phyloP scores from a whole-genome alignment of 176 grass and related monocot species.

The Tillandsia fasciculata region DNA sequence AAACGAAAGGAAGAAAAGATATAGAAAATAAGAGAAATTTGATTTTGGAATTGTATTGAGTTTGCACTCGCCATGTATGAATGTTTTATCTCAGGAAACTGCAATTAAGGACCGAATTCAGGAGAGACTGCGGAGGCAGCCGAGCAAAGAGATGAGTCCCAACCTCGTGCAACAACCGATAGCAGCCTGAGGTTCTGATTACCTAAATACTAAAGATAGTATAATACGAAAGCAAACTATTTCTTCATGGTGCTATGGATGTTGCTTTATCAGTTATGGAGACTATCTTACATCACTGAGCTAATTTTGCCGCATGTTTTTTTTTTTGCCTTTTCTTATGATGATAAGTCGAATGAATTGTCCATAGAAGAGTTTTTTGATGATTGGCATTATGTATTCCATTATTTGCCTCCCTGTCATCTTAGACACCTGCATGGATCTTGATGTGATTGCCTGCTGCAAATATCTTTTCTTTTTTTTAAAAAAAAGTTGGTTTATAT shows the following conservation, averaged over 20 bases:
- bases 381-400: slow-evolving; percentile 22
- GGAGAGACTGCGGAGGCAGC: slow-evolving; percentile 58
- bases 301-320: no score
- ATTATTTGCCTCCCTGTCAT: no score
- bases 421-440: no score
- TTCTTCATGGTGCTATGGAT: not conserved
- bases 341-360: slow-evolving; percentile 11
- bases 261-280: no score
- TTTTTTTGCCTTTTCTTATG: no score
- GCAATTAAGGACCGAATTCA: slow-evolving; percentile 94
- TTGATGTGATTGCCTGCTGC: no score
- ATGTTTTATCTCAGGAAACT: slow-evolving; percentile 48
- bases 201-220: slow-evolving; percentile 3
- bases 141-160: slow-evolving; percentile 43
- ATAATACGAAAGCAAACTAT: not conserved
- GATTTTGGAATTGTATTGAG: no score
- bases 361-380: slow-evolving; percentile 38
- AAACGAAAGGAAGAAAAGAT: no score
- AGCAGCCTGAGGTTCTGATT: slow-evolving; percentile 22
- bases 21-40: no score
- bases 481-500: no score
- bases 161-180: slow-evolving; percentile 36
- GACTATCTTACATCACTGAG: no score
- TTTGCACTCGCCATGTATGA: not conserved
- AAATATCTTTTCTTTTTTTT: no score